Evolutionary conservation across 495 filamentous ascomycete species (phyloP).

Genomic region (Lentithecium fluviatile): DNA sequence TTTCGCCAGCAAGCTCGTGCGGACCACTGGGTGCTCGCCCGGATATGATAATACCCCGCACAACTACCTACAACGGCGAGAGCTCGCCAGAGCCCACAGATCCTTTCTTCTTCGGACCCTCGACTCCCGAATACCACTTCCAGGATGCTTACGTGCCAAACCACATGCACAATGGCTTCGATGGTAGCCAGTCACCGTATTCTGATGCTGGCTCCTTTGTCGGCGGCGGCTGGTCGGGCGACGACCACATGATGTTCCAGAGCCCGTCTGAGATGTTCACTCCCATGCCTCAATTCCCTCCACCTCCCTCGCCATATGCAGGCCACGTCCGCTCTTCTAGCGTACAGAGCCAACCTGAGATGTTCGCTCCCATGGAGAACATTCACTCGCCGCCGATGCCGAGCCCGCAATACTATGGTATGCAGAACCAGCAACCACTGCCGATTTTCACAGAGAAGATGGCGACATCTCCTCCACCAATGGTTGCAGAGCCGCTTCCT

Average conservation of each 20-base stretch:
- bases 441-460: constrained; percentile 23
- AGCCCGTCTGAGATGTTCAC: constrained; percentile 23
- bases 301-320: constrained; percentile 3
- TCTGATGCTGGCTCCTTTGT: constrained; percentile 27
- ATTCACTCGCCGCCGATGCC: constrained; percentile 25
- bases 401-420: constrained; percentile 24
- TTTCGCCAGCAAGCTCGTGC: constrained; percentile 31
- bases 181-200: constrained; percentile 32
- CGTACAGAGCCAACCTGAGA: constrained; percentile 30
- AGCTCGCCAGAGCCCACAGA: constrained; percentile 34
- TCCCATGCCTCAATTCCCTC: constrained; percentile 20
- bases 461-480: constrained; percentile 17
- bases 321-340: constrained; percentile 16
- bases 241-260: constrained; percentile 31
- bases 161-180: constrained; percentile 21
- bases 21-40: constrained; percentile 19
- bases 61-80: constrained; percentile 21
- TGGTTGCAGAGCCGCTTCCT: constrained; percentile 26
- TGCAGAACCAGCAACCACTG: constrained; percentile 13
- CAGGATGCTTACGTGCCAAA: constrained; percentile 19
- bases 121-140: constrained; percentile 33
- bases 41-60: constrained; percentile 30
- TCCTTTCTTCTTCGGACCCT: constrained; percentile 31
- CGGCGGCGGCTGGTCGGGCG: constrained; percentile 22
- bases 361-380: constrained; percentile 24